Evolutionary conservation across 768 basidiomycete species (phyloP).

Genomic region (Kondoa malvinella): DNA sequence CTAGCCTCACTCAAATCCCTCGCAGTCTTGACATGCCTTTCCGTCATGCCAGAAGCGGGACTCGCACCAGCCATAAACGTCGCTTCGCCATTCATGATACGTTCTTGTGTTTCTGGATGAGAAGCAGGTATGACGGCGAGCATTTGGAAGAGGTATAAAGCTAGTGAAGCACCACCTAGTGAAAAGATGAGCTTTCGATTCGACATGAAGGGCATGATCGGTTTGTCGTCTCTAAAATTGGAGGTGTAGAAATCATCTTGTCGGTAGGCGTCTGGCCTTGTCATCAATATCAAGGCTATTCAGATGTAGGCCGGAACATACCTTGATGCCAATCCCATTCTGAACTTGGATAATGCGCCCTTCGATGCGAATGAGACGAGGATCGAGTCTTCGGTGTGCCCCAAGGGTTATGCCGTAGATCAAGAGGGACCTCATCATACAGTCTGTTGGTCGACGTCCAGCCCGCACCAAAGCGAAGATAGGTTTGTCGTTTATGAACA

Average conservation of each 20-base stretch:
- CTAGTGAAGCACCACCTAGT: background rate
- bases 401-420: conserved; percentile 6
- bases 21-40: background rate
- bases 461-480: background rate
- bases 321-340: background rate
- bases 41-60: background rate
- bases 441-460: background rate
- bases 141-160: conserved; percentile 4
- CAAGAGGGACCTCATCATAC: background rate
- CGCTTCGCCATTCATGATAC: background rate
- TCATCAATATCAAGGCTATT: background rate
- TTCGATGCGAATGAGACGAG: background rate
- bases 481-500: background rate
- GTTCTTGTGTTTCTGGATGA: background rate
- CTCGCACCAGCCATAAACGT: background rate
- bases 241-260: conserved; percentile 4
- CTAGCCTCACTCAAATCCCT: background rate
- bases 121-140: background rate
- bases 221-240: background rate
- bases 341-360: background rate
- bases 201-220: too few species aligned
- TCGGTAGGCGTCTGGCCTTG: background rate
- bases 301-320: background rate
- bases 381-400: conserved; percentile 2
- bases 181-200: background rate